Base-by-base conservation (phyloP, 345 rosid genomes). In the Combretum micranthum region DNA sequence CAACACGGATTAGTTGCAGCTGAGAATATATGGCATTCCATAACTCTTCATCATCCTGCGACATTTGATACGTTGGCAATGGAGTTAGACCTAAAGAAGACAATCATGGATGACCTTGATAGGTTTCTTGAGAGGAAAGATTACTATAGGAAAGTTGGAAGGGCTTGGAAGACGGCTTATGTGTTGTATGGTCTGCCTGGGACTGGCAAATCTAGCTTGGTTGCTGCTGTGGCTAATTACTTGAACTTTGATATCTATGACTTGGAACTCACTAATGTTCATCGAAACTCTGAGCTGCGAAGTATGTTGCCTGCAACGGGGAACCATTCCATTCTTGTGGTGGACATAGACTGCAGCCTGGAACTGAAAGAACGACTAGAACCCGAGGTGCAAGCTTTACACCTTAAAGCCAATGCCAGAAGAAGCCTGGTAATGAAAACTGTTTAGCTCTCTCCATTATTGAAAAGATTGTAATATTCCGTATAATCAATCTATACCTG, bases 101-200 rank as follows among this genome's bases (percentile, higher is more conserved):
- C 15, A 15, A 50, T 68, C 3, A 62, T 56, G 55, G 63, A 62
- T 8, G 67, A 62, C 39, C 55, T 63, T 7, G 64, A 53, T 9
- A 22, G 72, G 14, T 62, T 63, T 42, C 17, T 57, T 42, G 46
- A 16, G 26, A 57, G 67, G 55, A 62, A 57, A 20, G 72, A 68
- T 1, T 62, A 42, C 37, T 57, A 65, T 43, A 50, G 42, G 21
- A 56, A 47, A 32, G 61, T 64, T 2, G 69, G 69, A 1, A 70
- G 65, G 51, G 69, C 69, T 19, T 69, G 65, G 69, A 69, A 69
- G 60, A 55, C 43, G 3, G 64, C 64, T 8, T 69, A 69, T 18
- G 50, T 63, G 47, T 53, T 69, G 61, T 64, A 59, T 13, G 69
- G 73, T 1, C 69, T 53, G 20, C 54, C 69, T 0, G 64, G 73